Conservation (phyloP, 148 eudicot genomes). For the Vaccinium vitisidaea region DNA sequence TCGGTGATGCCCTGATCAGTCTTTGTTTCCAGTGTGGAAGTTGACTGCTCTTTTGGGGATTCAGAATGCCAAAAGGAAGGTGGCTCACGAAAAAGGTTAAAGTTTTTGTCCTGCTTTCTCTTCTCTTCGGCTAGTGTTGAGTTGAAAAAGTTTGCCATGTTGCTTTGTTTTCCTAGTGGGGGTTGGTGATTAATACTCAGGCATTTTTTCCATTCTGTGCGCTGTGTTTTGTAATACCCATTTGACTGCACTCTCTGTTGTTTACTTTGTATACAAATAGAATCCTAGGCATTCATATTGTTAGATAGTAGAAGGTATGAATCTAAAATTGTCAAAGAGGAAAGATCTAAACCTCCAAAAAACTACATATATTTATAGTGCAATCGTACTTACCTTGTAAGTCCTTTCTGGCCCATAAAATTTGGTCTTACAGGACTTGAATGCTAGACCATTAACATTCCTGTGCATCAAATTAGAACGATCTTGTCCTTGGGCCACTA, state of each 20-base stretch:
- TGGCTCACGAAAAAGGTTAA: slow-evolving; percentile 26
- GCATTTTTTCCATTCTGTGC: not conserved
- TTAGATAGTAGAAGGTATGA: not conserved
- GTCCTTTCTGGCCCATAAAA: not conserved
- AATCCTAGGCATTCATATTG: not conserved
- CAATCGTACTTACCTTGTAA: not conserved
- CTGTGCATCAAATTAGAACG: not conserved
- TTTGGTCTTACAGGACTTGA: not conserved
- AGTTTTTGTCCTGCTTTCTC: not conserved
- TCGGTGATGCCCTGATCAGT: not conserved
- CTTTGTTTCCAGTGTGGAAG: slow-evolving; percentile 26
- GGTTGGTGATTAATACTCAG: not conserved
- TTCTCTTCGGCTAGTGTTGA: slow-evolving; percentile 4
- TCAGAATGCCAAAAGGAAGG: slow-evolving; percentile 23
- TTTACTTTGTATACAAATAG: not conserved
- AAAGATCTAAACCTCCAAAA: not conserved
- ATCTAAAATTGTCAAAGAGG: not conserved
- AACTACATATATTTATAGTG: not conserved
- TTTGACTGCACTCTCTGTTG: not conserved
- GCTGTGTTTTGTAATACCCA: not conserved
- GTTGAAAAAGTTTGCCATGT: not conserved
- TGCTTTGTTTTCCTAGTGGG: not conserved
- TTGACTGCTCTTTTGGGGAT: slow-evolving; percentile 25
- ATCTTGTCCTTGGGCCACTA: not conserved
- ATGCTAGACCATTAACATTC: not conserved